A percentile compares a stretch with the other conserved stretches of the same genome.
These are phyloP conservation scores for Russula ochroleuca DNA, from an alignment of 768 basidiomycete species.

Conservation along the genomic window DNA sequence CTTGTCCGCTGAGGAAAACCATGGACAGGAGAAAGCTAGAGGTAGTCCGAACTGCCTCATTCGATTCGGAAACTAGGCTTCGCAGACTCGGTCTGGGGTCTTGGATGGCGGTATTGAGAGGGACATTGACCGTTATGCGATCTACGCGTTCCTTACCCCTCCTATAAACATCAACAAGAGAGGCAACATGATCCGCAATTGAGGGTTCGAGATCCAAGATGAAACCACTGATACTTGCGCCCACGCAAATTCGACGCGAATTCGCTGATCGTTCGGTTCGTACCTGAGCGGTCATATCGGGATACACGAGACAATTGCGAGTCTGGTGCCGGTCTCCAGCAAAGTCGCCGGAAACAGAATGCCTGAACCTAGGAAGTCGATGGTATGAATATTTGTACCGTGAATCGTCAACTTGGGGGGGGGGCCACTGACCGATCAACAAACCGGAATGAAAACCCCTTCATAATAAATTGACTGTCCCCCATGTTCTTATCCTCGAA, in stretches of 20 bases:
- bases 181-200: constrained; percentile 73
- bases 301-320: constrained; percentile 70
- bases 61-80: constrained; percentile 24
- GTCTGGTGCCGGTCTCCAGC: constrained; percentile 60
- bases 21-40: constrained; percentile 63
- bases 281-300: constrained; percentile 74
- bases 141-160: constrained; percentile 76
- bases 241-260: constrained; percentile 54
- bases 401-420: background rate
- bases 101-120: constrained; percentile 39
- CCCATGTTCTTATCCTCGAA: constrained; percentile 74
- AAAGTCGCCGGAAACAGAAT: constrained; percentile 67
- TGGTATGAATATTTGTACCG: constrained; percentile 7
- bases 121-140: constrained; percentile 52
- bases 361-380: constrained; percentile 61
- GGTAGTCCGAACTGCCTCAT: constrained; percentile 43
- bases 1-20: constrained; percentile 80
- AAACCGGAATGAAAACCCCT: constrained; percentile 80
- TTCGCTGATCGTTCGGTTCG: constrained; percentile 48
- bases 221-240: constrained; percentile 77
- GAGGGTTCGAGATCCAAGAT: constrained; percentile 78
- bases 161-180: constrained; percentile 81
- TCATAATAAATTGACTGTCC: constrained; percentile 70
- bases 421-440: constrained; percentile 56
- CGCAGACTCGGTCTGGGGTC: constrained; percentile 4